phyloP scores from a whole-genome alignment of 2,329 filamentous ascomycete genomes.

The Thielaviopsis cerberus region DNA sequence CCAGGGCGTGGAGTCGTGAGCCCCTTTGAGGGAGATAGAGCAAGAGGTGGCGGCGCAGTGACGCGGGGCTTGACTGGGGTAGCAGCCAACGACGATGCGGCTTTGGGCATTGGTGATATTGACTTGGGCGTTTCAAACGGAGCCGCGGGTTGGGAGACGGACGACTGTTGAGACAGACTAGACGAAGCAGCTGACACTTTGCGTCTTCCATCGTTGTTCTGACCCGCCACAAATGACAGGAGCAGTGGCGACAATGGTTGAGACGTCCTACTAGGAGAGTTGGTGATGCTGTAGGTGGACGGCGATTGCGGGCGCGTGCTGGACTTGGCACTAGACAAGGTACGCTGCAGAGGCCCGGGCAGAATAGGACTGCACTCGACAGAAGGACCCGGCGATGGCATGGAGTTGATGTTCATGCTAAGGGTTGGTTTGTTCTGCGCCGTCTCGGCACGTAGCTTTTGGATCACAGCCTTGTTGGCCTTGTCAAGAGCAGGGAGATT shows the following conservation, averaged over 20 bases:
- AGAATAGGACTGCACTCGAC: constrained; percentile 74
- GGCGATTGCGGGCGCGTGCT: constrained; percentile 69
- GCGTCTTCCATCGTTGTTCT: constrained; percentile 56
- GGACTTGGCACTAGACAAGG: constrained; percentile 64
- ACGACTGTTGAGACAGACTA: constrained; percentile 61
- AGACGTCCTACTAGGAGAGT: constrained; percentile 34
- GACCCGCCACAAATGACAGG: constrained; percentile 84
- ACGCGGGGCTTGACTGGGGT: constrained; percentile 40
- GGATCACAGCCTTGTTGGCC: constrained; percentile 96
- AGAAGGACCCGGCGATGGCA: constrained; percentile 41
- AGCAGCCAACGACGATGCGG: constrained; percentile 33
- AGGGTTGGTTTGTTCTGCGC: constrained; percentile 43
- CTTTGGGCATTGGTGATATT: constrained; percentile 40
- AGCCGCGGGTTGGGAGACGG: constrained; percentile 1
- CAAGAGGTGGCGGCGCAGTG: constrained; percentile 31
- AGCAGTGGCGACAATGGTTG: constrained; percentile 69
- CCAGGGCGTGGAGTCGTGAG: constrained; percentile 40
- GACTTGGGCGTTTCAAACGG: constrained; percentile 6
- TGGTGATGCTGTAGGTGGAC: constrained; percentile 58
- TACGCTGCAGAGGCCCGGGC: constrained; percentile 62
- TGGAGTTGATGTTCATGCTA: constrained; percentile 23
- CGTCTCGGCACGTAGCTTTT: constrained; percentile 83
- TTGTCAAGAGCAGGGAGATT: constrained; percentile 92
- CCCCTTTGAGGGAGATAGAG: constrained; percentile 44
- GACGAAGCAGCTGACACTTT: constrained; percentile 88